These are phyloP conservation scores for Candida labiduridarum DNA, from an alignment of 1,139 yeast genomes.

Conservation along the genomic window DNA sequence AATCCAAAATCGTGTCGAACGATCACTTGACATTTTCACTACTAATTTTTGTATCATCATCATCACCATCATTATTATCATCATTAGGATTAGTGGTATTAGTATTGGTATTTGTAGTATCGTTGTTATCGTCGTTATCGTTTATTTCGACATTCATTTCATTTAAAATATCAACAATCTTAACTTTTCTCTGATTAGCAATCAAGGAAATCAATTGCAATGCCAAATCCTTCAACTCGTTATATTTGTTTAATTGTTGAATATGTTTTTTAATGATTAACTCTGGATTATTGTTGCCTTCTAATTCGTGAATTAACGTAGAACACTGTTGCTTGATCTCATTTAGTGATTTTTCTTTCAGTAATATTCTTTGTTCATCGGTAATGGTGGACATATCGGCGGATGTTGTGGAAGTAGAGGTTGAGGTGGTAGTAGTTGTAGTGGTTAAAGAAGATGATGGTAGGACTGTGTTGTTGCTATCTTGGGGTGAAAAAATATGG, in stretches of 20 bases:
- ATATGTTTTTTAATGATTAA: conserved; percentile 47
- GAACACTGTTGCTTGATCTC: conserved; percentile 42
- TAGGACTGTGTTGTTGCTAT: not conserved
- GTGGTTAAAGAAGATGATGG: not conserved
- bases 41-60: not conserved
- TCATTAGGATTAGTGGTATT: not conserved
- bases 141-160: conserved; percentile 23
- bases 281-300: conserved; percentile 31
- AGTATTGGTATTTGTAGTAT: not conserved
- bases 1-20: too few relatives aligned
- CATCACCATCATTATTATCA: not conserved
- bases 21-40: too few relatives aligned
- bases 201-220: conserved; percentile 51
- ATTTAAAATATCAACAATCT: conserved; percentile 43
- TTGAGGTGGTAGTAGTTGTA: not conserved
- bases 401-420: conserved; percentile 1
- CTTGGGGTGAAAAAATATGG: not conserved
- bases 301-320: conserved; percentile 37
- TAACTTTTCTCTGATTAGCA: conserved; percentile 49
- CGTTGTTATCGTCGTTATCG: conserved; percentile 13
- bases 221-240: conserved; percentile 54
- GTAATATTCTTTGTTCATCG: conserved; percentile 14
- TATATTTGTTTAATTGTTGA: conserved; percentile 43
- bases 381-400: not conserved
- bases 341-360: conserved; percentile 30